These are phyloP conservation scores for Ustilago tritici DNA, from an alignment of 1,284 basidiomycete species.

Conservation along the genomic window DNA sequence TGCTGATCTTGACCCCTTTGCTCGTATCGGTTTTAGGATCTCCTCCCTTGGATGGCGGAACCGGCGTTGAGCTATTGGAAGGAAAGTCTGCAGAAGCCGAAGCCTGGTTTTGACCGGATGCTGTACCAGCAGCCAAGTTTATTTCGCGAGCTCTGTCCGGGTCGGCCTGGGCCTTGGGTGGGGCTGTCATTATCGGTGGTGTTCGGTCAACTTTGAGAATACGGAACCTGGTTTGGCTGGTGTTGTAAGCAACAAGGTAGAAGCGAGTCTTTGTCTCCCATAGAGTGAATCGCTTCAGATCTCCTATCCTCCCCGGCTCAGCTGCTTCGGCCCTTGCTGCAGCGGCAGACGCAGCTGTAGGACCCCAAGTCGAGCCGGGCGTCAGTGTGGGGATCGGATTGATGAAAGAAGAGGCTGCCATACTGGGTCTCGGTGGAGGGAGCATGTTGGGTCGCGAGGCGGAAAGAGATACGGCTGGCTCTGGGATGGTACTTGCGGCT, in stretches of 20 bases:
- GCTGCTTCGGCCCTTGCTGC: slow-evolving; percentile 47
- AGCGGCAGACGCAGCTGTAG: slow-evolving; percentile 41
- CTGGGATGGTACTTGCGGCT: slow-evolving; percentile 43
- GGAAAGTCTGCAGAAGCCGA: not conserved
- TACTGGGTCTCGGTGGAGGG: slow-evolving; percentile 40
- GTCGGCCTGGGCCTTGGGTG: slow-evolving; percentile 12
- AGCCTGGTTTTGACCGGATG: not conserved
- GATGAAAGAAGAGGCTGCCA: slow-evolving; percentile 49
- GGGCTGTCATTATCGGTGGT: slow-evolving; percentile 41
- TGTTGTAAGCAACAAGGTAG: slow-evolving; percentile 67
- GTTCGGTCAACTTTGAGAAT: slow-evolving; percentile 66
- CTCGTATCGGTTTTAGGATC: slow-evolving; percentile 14
- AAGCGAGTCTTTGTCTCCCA: slow-evolving; percentile 68
- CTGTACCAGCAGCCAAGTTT: not conserved
- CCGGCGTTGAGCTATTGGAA: not conserved
- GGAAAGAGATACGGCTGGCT: slow-evolving; percentile 45
- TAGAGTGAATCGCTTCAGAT: slow-evolving; percentile 64
- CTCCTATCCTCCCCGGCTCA: slow-evolving; percentile 55
- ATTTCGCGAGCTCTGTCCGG: slow-evolving; percentile 17
- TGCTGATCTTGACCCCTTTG: slow-evolving; percentile 5
- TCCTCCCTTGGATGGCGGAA: not conserved
- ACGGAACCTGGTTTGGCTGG: slow-evolving; percentile 63
- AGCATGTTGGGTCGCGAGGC: slow-evolving; percentile 43
- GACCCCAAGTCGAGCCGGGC: slow-evolving; percentile 51
- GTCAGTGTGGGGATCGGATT: slow-evolving; percentile 47